phyloP scores from a whole-genome alignment of 495 filamentous ascomycete genomes.

The Terfezia claveryi region DNA sequence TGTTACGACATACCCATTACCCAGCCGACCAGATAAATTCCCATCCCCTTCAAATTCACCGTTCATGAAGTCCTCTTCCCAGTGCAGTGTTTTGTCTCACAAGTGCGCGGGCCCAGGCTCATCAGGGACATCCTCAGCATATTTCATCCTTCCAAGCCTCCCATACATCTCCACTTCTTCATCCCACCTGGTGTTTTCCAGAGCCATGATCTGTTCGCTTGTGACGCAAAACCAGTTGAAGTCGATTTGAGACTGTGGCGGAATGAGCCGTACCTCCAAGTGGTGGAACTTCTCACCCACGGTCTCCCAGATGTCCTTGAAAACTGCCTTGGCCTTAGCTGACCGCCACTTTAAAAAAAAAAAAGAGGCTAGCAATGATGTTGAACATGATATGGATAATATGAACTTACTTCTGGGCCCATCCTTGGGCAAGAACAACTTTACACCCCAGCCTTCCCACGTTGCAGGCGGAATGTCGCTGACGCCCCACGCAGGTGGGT shows the following conservation, averaged over 20 bases:
- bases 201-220: not conserved
- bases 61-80: too few species aligned
- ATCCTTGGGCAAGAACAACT: not conserved
- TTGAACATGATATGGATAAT: too few species aligned
- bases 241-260: not conserved
- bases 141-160: not conserved
- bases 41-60: too few species aligned
- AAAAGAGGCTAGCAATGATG: too few species aligned
- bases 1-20: too few species aligned
- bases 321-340: not conserved
- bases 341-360: too few species aligned
- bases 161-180: not conserved
- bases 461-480: not conserved
- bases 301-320: not conserved
- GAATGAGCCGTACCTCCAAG: not conserved
- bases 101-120: too few species aligned
- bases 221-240: not conserved
- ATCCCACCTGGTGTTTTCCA: not conserved
- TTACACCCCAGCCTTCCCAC: not conserved
- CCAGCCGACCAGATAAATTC: too few species aligned
- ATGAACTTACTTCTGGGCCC: not conserved
- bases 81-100: too few species aligned
- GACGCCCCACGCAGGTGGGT: not conserved
- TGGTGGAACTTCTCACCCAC: not conserved
- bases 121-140: too few species aligned